A percentile compares a stretch with the other conserved stretches of the same genome.
Conservation (phyloP, 305 asterid species). For the Solanum hybrid region DNA sequence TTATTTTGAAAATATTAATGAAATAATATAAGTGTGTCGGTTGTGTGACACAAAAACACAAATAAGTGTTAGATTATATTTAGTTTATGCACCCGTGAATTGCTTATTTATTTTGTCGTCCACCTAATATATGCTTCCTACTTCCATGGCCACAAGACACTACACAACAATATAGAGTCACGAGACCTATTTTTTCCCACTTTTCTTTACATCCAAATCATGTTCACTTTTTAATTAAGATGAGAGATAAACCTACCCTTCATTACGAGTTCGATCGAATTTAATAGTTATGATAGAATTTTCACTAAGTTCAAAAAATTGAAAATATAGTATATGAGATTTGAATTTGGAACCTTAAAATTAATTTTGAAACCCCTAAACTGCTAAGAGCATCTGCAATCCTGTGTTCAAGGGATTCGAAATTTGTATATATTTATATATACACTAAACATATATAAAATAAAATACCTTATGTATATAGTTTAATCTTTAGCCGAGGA, state of each 20-base stretch:
- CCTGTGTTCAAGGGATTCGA: neutral
- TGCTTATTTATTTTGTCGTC: constrained; percentile 19
- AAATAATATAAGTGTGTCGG: neutral
- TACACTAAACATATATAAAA: no score
- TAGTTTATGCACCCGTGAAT: constrained; percentile 37
- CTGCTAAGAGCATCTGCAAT: neutral
- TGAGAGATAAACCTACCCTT: neutral
- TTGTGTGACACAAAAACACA: neutral
- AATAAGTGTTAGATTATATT: neutral
- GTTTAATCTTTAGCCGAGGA: neutral
- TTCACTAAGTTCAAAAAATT: neutral
- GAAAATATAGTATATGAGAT: neutral
- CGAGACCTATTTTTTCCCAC: constrained; percentile 26
- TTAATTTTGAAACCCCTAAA: no score
- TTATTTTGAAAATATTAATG: neutral
- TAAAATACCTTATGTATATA: neutral
- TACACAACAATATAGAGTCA: constrained; percentile 53
- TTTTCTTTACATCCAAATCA: constrained; percentile 8
- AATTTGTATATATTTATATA: no score
- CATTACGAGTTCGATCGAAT: neutral
- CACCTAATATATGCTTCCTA: constrained; percentile 5
- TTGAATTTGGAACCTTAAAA: no score
- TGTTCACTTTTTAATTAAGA: constrained; percentile 2
- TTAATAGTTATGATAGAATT: neutral
- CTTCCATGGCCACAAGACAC: constrained; percentile 39